Conservation (phyloP, 2,329 filamentous ascomycete genomes). For the Gaeumannomyces tritici region DNA sequence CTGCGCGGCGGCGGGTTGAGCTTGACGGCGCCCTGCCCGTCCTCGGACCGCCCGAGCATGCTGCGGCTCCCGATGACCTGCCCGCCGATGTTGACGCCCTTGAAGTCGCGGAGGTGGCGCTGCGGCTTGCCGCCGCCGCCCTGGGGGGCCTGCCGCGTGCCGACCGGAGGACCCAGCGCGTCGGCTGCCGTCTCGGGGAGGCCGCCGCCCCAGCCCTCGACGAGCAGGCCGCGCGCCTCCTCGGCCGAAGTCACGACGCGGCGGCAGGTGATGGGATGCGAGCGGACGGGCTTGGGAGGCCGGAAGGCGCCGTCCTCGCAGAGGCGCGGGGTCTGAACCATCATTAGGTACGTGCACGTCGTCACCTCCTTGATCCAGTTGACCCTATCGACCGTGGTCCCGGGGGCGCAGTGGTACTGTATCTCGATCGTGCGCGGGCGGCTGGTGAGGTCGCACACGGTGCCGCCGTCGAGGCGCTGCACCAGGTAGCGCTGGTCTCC, state of each 20-base stretch:
- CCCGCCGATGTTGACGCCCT: conserved; percentile 37
- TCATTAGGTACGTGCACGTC: conserved; percentile 88
- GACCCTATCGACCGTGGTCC: conserved; percentile 64
- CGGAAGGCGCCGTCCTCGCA: conserved; percentile 82
- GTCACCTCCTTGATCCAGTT: conserved; percentile 89
- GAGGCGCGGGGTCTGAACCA: conserved; percentile 79
- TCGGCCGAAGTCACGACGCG: conserved; percentile 53
- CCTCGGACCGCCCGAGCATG: conserved; percentile 36
- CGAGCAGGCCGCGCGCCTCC: conserved; percentile 17
- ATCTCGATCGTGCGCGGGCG: conserved; percentile 77
- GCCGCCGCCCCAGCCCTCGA: conserved; percentile 25
- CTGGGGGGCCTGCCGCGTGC: conserved; percentile 9
- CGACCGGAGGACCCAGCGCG: conserved; percentile 14
- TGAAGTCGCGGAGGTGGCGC: conserved; percentile 10
- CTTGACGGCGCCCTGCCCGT: conserved; percentile 34
- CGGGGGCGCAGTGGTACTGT: conserved; percentile 70
- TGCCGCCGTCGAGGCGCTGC: conserved; percentile 66
- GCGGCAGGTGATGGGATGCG: conserved; percentile 68
- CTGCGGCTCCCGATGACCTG: conserved; percentile 41
- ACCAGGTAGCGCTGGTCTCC: conserved; percentile 81
- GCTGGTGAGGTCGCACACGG: conserved; percentile 77
- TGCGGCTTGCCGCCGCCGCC: conserved; percentile 4
- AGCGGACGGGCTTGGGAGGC: conserved; percentile 66
- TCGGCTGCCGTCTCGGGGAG: conserved; percentile 21
- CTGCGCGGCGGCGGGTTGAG: conserved; percentile 32